Base-by-base conservation (phyloP, 164 flowering plant species). In the Hamamelis virginiana region DNA sequence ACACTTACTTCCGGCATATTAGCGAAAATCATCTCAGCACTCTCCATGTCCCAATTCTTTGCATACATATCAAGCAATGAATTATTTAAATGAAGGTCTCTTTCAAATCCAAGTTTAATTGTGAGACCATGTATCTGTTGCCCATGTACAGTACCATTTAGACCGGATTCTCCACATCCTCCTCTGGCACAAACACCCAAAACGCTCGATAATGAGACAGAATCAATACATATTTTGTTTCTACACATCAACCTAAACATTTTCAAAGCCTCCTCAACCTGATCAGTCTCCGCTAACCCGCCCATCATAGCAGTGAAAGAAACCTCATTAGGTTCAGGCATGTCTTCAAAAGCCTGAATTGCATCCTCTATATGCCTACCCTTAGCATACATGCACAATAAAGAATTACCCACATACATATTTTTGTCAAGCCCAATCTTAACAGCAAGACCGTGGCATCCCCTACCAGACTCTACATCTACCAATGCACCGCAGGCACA, bases 331-430 rank as follows among this genome's bases (percentile, higher is more conserved):
- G 82, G 89, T 41, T 79, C 75, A 19, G 78, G 65, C 80, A 94
- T 76, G 33, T 72, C 83, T 55, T 62, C 68, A 76, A 91, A 88
- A 61, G 77, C 80, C 58, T 65, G 69, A 70, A 84, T 50, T 9
- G 96, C 96, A 59, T 86, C 85, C 25, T 15, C 61, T 8, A 82
- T 71, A 51, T 71, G 63, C 69, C 81, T 84, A 77, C 89, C 85
- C 80, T 88, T 94, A 1, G 88, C 80, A 78, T 94, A 94, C 89
- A 94, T 80, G 19, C 80, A 71, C 75, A 94, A 72, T 77, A 91
- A 68, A 63, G 89, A 87, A 86, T 90, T 94, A 46, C 78, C 83
- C n/a, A 90, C 97, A 78, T 77, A 94, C 62, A 82, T 55, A 70
- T 91, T 90, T 22, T 57, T 41, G 47, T 82, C 85, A 19, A 89